Conservation (phyloP, 345 rosid species). For the Geranium brycei region DNA sequence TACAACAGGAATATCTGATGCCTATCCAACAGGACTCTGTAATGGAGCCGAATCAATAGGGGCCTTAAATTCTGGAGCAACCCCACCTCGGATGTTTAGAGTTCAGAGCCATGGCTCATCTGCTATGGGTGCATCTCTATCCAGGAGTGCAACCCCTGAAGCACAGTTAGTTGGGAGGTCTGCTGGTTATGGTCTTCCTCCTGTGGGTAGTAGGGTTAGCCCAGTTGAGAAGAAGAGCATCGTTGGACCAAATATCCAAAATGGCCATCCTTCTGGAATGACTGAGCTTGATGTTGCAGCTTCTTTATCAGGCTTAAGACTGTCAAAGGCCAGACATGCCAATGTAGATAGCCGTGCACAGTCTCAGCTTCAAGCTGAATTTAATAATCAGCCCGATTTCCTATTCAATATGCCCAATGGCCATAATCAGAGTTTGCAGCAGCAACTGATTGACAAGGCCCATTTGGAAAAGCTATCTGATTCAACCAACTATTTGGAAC, state of each 20-base stretch:
- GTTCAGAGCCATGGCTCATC: constrained; percentile 29
- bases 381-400: constrained; percentile 33
- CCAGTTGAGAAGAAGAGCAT: constrained; percentile 38
- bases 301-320: constrained; percentile 39
- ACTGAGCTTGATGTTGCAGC: constrained; percentile 45
- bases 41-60: constrained; percentile 35
- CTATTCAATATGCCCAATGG: constrained; percentile 35
- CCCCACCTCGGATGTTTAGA: constrained; percentile 28
- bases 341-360: constrained; percentile 27
- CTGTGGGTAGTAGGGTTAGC: constrained; percentile 45
- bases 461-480: constrained; percentile 34
- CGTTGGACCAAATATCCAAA: constrained; percentile 30
- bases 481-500: constrained; percentile 33
- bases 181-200: constrained; percentile 46
- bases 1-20: constrained; percentile 22
- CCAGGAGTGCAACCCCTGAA: constrained; percentile 68
- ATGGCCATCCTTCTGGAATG: constrained; percentile 28
- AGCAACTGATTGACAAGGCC: constrained; percentile 28
- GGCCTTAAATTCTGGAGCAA: constrained; percentile 32
- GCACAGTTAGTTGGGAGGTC: constrained; percentile 43
- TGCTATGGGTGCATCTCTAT: constrained; percentile 43
- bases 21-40: constrained; percentile 26
- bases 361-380: constrained; percentile 29
- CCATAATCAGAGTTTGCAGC: constrained; percentile 38
- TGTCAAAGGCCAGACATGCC: constrained; percentile 34